Percentiles rank a stretch among this genome's conserved stretches.
phyloP scores from a whole-genome alignment of 208 protist genomes.

The Strigomonas culicis region DNA sequence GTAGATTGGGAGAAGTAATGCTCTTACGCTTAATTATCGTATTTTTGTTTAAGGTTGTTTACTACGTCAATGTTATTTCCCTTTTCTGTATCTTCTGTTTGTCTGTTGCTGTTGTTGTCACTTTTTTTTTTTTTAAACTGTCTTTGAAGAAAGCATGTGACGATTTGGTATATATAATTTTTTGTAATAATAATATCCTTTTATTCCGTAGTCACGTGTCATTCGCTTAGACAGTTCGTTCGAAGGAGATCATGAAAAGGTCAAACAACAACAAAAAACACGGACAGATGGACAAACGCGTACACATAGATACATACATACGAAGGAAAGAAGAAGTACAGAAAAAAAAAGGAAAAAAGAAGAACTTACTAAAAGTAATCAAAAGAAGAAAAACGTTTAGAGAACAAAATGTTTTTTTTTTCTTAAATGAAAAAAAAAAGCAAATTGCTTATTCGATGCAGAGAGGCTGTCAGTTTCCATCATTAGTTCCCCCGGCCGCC shows the following conservation, averaged over 20 bases:
- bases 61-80: too few relatives aligned
- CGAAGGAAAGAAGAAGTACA: background rate
- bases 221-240: background rate
- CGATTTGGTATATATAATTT: background rate
- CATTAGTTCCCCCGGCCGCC: slow-evolving; percentile 23
- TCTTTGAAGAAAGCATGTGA: background rate
- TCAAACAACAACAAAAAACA: slow-evolving; percentile 1
- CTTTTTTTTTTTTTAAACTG: background rate
- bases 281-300: slow-evolving; percentile 16
- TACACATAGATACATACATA: background rate
- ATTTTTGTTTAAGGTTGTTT: too few relatives aligned
- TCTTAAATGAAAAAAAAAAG: too few relatives aligned
- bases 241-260: background rate
- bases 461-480: background rate
- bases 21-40: too few relatives aligned
- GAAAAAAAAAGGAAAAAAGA: slow-evolving; percentile 23
- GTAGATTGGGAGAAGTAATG: too few relatives aligned
- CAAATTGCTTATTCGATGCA: too few relatives aligned
- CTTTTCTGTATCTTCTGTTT: too few relatives aligned
- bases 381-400: too few relatives aligned
- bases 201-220: background rate
- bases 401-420: background rate
- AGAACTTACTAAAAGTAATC: background rate
- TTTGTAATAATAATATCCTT: background rate
- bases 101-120: background rate